These are phyloP conservation scores for Rhizoclosmatium globosum DNA, from an alignment of 192 early-diverging fungal genomes.

Conservation along the genomic window DNA sequence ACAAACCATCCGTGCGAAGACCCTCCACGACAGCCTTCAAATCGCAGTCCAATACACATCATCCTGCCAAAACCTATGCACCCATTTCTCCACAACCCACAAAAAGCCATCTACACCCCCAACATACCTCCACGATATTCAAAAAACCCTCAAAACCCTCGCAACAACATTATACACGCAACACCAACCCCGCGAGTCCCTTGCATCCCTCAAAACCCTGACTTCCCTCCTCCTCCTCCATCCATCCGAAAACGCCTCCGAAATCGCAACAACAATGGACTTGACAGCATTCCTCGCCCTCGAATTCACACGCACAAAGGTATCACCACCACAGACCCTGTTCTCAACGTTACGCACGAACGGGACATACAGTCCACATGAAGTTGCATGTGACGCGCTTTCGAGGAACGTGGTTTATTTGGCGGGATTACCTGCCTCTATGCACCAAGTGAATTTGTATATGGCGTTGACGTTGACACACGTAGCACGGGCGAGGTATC, in stretches of 20 bases:
- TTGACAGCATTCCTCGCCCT: not conserved
- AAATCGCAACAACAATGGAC: not conserved
- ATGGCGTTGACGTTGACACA: not conserved
- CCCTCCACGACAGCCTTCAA: not conserved
- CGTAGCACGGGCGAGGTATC: not conserved
- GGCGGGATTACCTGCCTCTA: not conserved
- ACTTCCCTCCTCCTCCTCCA: not conserved
- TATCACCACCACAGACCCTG: not conserved
- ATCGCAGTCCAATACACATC: not conserved
- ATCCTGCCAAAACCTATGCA: not conserved
- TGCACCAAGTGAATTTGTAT: not conserved
- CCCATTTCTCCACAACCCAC: not conserved
- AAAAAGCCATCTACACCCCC: not conserved
- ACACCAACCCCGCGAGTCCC: not conserved
- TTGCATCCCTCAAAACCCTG: not conserved
- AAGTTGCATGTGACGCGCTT: not conserved
- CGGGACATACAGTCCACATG: not conserved
- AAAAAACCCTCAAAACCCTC: not conserved
- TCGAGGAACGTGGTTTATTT: not conserved
- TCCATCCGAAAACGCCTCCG: not conserved
- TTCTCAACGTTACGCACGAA: not conserved
- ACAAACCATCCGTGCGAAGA: not conserved
- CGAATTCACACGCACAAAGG: not conserved
- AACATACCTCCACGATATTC: not conserved
- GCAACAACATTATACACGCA: not conserved